A percentile compares a stretch with the other conserved stretches of the same genome.
Evolutionary conservation across 1,284 basidiomycete genomes (phyloP).

Genomic region (Cutaneotrichosporon cavernicola): DNA sequence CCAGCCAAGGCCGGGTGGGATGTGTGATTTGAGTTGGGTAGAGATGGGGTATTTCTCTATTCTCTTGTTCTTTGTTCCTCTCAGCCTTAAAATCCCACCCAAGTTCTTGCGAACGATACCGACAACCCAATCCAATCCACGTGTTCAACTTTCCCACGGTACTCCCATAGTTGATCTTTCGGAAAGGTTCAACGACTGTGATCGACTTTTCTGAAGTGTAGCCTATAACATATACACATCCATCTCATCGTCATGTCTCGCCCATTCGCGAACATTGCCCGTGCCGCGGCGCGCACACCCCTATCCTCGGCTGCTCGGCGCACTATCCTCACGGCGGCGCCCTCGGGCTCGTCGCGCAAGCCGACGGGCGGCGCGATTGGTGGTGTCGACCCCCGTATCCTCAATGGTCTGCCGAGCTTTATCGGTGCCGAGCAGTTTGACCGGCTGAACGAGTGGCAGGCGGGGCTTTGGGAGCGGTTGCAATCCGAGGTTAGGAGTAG

Average conservation of each 20-base stretch:
- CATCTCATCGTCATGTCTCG: constrained; percentile 15
- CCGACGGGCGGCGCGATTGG: constrained; percentile 17
- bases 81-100: neutral
- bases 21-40: neutral
- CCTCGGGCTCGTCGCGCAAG: neutral
- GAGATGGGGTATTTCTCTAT: neutral
- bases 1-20: neutral
- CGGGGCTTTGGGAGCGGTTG: constrained; percentile 48
- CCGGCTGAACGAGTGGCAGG: constrained; percentile 47
- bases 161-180: neutral
- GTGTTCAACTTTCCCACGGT: constrained; percentile 16
- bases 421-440: constrained; percentile 40
- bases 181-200: neutral
- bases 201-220: constrained; percentile 13
- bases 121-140: neutral
- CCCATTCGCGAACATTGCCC: constrained; percentile 12
- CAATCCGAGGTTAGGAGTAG: constrained; percentile 48
- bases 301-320: neutral
- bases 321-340: constrained; percentile 8
- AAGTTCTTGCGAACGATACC: too few species aligned
- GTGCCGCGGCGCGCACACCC: constrained; percentile 10
- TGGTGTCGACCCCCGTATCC: constrained; percentile 41
- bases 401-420: constrained; percentile 32
- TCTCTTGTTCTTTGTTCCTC: neutral
- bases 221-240: constrained; percentile 4